Conservation (phyloP, 257 asterid genomes). For the Plantago elongata region DNA sequence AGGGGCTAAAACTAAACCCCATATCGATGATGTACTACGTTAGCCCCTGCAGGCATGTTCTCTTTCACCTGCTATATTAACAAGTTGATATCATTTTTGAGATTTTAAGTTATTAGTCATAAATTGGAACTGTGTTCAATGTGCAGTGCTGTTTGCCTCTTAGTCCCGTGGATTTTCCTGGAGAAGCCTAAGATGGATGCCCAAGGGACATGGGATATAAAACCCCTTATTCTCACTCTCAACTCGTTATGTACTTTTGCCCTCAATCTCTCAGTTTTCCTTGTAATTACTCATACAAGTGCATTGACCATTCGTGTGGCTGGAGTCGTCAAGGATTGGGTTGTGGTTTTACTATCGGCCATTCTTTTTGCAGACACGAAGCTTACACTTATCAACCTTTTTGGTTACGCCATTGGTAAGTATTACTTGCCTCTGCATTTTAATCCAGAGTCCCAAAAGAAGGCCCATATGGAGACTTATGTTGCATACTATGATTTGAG, state of each 20-base stretch:
- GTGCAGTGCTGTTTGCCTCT: constrained; percentile 91
- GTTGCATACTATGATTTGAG: constrained; percentile 7
- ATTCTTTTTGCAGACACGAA: constrained; percentile 87
- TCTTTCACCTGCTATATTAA: constrained; percentile 4
- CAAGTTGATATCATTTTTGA: neutral
- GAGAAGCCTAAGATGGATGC: constrained; percentile 92
- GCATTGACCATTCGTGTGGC: constrained; percentile 99
- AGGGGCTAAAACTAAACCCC: constrained; percentile 89
- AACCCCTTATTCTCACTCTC: constrained; percentile 58
- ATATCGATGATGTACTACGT: constrained; percentile 95
- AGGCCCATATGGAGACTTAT: neutral
- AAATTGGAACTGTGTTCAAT: constrained; percentile 13
- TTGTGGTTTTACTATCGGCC: constrained; percentile 88
- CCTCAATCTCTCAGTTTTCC: constrained; percentile 93
- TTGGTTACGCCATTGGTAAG: constrained; percentile 94
- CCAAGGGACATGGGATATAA: constrained; percentile 66
- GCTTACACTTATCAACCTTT: constrained; percentile 73
- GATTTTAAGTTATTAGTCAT: constrained; percentile 1
- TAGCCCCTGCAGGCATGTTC: constrained; percentile 95
- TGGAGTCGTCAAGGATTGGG: constrained; percentile 99
- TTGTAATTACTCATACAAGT: constrained; percentile 91
- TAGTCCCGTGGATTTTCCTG: constrained; percentile 89
- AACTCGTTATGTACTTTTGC: constrained; percentile 94
- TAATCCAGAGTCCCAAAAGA: neutral
- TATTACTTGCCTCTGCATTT: neutral